Base-by-base conservation (phyloP, 352 stramenopile species). In the Aphanomyces cochlioides region DNA sequence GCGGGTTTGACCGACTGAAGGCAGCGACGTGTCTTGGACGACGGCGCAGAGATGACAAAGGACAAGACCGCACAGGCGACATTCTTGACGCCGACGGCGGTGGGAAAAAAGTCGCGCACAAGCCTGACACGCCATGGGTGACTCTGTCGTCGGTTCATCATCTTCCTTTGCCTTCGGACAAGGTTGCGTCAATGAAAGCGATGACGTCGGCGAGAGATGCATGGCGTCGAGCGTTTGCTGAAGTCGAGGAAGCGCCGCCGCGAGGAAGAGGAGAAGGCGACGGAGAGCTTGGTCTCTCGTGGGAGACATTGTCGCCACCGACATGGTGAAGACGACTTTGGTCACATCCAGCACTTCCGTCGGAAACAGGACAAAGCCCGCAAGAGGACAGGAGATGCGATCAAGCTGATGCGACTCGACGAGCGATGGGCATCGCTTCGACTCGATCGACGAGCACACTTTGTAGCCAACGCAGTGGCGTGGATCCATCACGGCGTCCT, bases 261-360 rank as follows among this genome's bases (percentile, higher is more conserved):
- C 63, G 43, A 64, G 54, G 15, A 70, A 54, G 15, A 61, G 40
- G n/a, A 70, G 47, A 6, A 70, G 64, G n/a, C 69, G 50, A 3
- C 64, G 60, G 58, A 72, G 67, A 64, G 69, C 6, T 48, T 77
- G 53, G 56, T 48, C 54, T 3, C 64, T 37, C 15, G 48, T 19
- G 3, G 37, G 3, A 78, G 77, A 17, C 59, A 66, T 1, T 74
- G 47, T 67, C 2, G 69, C 68, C 37, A 90, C 69, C 36, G 75
- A 88, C 75, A 90, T 82, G 72, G 82, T 90, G 69, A 91, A 93
- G 8, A 93, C 80, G n/a, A 92, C 84, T 40, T 89, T 80, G 7
- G 83, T 92, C 36, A 75, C 72, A 34, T 92, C 82, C 41, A 73
- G 76, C 48, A 76, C 71, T 63, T 86, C 74, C 8, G 83, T 91